These are phyloP conservation scores for Wickerhamomyces rabaulensis DNA, from an alignment of 805 yeast genomes.

Conservation along the genomic window DNA sequence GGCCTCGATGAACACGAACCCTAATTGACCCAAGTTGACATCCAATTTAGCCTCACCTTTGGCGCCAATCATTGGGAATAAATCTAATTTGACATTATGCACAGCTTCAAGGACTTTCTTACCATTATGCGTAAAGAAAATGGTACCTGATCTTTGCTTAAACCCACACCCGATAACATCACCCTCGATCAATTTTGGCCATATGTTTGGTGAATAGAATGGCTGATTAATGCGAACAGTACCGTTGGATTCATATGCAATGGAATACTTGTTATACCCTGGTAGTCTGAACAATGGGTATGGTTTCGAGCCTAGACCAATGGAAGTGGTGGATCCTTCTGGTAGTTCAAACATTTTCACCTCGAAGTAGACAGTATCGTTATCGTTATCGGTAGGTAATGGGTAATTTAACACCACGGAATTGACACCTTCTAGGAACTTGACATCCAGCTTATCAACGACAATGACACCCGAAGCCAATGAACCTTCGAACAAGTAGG, in stretches of 20 bases:
- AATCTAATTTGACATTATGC: conserved; percentile 51
- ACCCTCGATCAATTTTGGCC: conserved; percentile 57
- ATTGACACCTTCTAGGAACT: conserved; percentile 23
- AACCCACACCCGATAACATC: conserved; percentile 94
- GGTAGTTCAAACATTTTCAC: conserved; percentile 60
- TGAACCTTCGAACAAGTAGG: conserved; percentile 31
- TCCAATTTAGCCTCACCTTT: conserved; percentile 33
- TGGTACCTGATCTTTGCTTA: conserved; percentile 71
- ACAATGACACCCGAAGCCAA: conserved; percentile 40
- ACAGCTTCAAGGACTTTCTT: conserved; percentile 79
- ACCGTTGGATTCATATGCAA: conserved; percentile 73
- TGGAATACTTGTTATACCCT: conserved; percentile 63
- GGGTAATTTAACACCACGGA: conserved; percentile 30
- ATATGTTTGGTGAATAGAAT: conserved; percentile 35
- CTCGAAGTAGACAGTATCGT: conserved; percentile 59
- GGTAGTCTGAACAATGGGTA: conserved; percentile 74
- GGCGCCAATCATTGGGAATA: conserved; percentile 35
- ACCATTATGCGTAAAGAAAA: conserved; percentile 93
- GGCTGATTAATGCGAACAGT: conserved; percentile 63
- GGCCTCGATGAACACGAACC: conserved; percentile 76
- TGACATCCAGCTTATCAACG: conserved; percentile 53
- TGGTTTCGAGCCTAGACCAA: conserved; percentile 69
- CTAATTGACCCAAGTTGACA: conserved; percentile 71
- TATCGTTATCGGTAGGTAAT: conserved; percentile 37
- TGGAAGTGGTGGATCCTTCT: conserved; percentile 36